Evolutionary conservation across 148 eudicot species (phyloP).

Genomic region (Limonium bicolor): DNA sequence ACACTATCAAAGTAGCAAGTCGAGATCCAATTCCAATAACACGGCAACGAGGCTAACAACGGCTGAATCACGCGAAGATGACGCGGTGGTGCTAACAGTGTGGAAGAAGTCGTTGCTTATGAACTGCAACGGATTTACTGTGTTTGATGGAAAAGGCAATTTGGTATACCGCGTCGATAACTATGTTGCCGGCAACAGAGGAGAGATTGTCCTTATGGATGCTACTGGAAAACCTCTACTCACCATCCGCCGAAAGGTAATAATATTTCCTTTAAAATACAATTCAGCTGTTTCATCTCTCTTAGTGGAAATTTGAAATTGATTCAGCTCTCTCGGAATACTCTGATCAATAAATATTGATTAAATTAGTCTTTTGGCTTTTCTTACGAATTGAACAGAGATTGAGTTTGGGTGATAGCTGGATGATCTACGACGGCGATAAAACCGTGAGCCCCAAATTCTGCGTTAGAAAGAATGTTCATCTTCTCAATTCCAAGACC

Average conservation of each 20-base stretch:
- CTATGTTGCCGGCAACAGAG: conserved; percentile 24
- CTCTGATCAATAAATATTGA: not conserved
- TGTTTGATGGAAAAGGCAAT: conserved; percentile 45
- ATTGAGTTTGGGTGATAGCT: conserved; percentile 39
- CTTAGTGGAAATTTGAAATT: not conserved
- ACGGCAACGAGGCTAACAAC: too few species aligned
- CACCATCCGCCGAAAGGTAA: conserved; percentile 78
- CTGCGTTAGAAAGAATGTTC: conserved; percentile 26
- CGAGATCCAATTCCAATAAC: too few species aligned
- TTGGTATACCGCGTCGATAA: conserved; percentile 66
- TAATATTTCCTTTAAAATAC: too few species aligned
- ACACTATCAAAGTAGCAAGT: too few species aligned
- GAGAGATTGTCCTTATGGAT: conserved; percentile 53
- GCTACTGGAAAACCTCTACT: conserved; percentile 51
- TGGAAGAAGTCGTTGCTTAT: conserved; percentile 67
- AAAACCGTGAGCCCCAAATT: conserved; percentile 21
- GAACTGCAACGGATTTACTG: conserved; percentile 67
- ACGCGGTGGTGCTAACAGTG: conserved; percentile 24
- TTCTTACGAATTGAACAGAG: conserved; percentile 17
- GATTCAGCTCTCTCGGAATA: not conserved
- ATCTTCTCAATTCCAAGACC: conserved; percentile 22
- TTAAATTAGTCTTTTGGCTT: not conserved
- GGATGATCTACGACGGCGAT: conserved; percentile 58
- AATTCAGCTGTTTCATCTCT: too few species aligned
- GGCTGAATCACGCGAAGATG: too few species aligned